Base-by-base conservation (phyloP, 2,329 filamentous ascomycete genomes). In the Fusarium xylarioides region DNA sequence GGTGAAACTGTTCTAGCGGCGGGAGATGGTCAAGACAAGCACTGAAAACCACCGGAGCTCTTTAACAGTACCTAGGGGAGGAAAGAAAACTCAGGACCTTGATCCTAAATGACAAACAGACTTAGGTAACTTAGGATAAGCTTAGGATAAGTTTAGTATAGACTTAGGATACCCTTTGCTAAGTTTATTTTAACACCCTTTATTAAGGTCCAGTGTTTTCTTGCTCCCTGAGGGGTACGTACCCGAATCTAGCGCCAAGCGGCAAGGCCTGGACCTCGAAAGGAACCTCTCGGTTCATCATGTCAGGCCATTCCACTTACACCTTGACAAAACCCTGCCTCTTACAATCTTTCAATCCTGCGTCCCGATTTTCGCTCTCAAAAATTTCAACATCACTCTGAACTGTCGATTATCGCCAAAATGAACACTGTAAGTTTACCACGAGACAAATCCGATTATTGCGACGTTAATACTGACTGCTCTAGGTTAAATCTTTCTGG, bases 401-500 rank as follows among this genome's bases (percentile, higher is more conserved):
- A 60, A 66, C 49, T 64, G n/a, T n/a, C 26, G 23, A 52, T 26
- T 38, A 40, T 18, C 55, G 46, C 70, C 74, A 82, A 76, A 37
- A 89, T 90, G 88, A 89, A 90, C 77, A 90, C 87, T 56, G 88
- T 89, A 81, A 80, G 86, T 80, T 40, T 16, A 26, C 63, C 62
- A 37, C 21, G 28, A 23, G 30, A 42, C 26, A 28, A 52, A 54
- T 38, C 21, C n/a, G 28, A 38, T 38, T 23, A 21, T 52, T 65
- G 69, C 62, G 49, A 46, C 35, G 54, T 66, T 49, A 26, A 72
- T 79, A 71, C 68, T 79, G 59, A 80, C 63, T 65, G 47, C 46
- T 26, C 38, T 50, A 91, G 90, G 85, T 88, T 72, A 90, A 86
- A 85, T 91, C 90, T 58, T 91, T 92, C 83, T 92, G 90, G 90